phyloP scores from a whole-genome alignment of 352 stramenopile genomes.

The Saprolegnia parasitica region DNA sequence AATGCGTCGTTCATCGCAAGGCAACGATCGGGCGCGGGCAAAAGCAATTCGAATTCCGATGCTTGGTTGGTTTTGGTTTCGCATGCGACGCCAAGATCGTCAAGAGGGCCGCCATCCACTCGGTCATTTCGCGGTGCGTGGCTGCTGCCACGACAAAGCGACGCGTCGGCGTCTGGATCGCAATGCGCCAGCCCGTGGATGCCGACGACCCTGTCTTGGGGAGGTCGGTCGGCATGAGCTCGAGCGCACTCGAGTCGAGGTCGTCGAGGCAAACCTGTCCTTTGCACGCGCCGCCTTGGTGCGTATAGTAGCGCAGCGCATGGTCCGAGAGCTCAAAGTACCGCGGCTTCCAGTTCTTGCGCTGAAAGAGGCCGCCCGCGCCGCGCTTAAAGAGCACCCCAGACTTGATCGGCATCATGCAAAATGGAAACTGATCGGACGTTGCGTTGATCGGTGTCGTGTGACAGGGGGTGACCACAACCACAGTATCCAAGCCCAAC shows the following conservation, averaged over 20 bases:
- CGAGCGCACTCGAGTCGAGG: constrained; percentile 36
- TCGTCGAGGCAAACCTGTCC: constrained; percentile 37
- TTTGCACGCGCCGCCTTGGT: constrained; percentile 35
- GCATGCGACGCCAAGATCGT: constrained; percentile 30
- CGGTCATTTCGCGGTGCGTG: constrained; percentile 46
- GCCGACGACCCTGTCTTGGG: constrained; percentile 43
- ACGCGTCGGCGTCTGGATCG: constrained; percentile 36
- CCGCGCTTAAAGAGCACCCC: constrained; percentile 51
- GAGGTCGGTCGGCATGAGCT: constrained; percentile 39
- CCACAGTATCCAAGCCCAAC: too few species aligned
- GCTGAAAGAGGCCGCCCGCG: constrained; percentile 39
- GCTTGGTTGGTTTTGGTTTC: too few species aligned
- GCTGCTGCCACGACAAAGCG: constrained; percentile 37
- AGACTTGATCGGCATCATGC: constrained; percentile 16
- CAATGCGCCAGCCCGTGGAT: constrained; percentile 50
- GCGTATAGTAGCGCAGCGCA: constrained; percentile 38
- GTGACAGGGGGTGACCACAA: too few species aligned
- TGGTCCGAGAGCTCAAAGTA: constrained; percentile 44
- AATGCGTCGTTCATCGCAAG: too few species aligned
- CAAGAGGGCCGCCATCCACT: constrained; percentile 39
- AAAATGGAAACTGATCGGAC: too few species aligned
- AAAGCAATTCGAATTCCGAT: too few species aligned
- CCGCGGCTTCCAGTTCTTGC: constrained; percentile 50
- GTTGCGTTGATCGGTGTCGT: too few species aligned
- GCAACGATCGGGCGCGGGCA: too few species aligned